Base-by-base conservation (phyloP, 306 rosid species). In the Prunus armeniaca region DNA sequence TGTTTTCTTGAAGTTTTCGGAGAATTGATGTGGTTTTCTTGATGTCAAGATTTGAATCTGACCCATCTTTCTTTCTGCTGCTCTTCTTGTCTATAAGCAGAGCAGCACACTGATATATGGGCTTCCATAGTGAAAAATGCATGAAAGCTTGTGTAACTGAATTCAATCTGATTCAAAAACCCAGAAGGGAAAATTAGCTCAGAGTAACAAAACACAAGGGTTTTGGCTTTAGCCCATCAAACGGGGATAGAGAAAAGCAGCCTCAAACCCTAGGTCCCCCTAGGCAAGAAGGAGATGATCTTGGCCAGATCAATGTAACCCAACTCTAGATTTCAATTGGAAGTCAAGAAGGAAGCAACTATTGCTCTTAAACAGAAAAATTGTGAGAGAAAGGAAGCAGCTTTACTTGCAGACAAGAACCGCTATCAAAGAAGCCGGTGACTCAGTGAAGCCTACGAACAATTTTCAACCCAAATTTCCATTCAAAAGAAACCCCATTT, bases 1-100 rank as follows among this genome's bases (percentile, higher is more conserved):
- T 91, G 87, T 86, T 90, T 13, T 93, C 98, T 75, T 90, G 96
- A 72, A 91, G 78, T 69, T 94, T 92, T 74, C 96, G 88, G 38
- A 90, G 95, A 79, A 90, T 82, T 70, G 97, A 82, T 14, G 90
- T 83, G 84, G 83, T 87, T 77, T 83, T 87, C 82, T 74, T 87
- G 3, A 54, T 14, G 5, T 90, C 91, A 12, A 67, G 79, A 15
- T 51, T 49, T 1, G 98, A 90, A 34, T 86, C 84, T 11, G 87
- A 78, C 74, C 82, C 93, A 72, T 86, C 87, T 82, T 81, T 88
- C 74, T 79, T 86, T 74, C 85, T 86, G 82, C 88, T 68, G 90
- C 91, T 91, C 87, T 91, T 94, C 74, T 80, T 86, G 81, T 85
- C 89, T 84, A 82, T 63, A 46, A 85, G 80, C 69, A 85, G 82